Conservation (phyloP, 2,329 filamentous ascomycete genomes). For the Ophiosphaerella herpotricha region DNA sequence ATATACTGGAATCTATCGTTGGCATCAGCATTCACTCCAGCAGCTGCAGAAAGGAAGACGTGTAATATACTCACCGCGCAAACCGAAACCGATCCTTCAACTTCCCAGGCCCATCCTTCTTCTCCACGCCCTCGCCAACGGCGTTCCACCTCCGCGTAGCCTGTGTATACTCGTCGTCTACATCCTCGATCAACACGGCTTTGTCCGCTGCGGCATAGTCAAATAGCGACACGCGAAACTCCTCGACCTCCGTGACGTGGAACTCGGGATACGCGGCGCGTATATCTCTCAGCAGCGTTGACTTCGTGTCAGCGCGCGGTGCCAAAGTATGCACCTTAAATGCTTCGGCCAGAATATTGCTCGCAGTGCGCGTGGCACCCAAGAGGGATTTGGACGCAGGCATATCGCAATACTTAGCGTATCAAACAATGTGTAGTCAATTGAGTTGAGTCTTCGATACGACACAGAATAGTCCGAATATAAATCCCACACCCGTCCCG, state of each 20-base stretch:
- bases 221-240: slow-evolving; percentile 17
- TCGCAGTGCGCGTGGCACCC: slow-evolving; percentile 1
- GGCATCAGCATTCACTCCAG: background rate
- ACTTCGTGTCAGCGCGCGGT: slow-evolving; percentile 28
- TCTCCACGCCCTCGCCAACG: slow-evolving; percentile 30
- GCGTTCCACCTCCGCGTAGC: slow-evolving; percentile 23
- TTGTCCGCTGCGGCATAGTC: slow-evolving; percentile 29
- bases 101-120: slow-evolving; percentile 25
- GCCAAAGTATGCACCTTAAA: slow-evolving; percentile 27
- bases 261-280: slow-evolving; percentile 25
- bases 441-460: no score
- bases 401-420: slow-evolving; percentile 5
- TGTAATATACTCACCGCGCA: slow-evolving; percentile 16
- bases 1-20: slow-evolving; percentile 29
- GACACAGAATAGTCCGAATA: no score
- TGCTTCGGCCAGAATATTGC: no score
- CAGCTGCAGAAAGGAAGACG: background rate
- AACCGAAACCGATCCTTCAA: slow-evolving; percentile 29
- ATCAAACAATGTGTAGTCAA: no score
- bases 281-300: slow-evolving; percentile 17
- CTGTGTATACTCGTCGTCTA: slow-evolving; percentile 21
- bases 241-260: slow-evolving; percentile 31
- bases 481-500: no score
- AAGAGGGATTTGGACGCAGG: slow-evolving; percentile 12
- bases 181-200: slow-evolving; percentile 19